Evolutionary conservation across 257 asterid genomes (phyloP).

Genomic region (Gentiana straminea): DNA sequence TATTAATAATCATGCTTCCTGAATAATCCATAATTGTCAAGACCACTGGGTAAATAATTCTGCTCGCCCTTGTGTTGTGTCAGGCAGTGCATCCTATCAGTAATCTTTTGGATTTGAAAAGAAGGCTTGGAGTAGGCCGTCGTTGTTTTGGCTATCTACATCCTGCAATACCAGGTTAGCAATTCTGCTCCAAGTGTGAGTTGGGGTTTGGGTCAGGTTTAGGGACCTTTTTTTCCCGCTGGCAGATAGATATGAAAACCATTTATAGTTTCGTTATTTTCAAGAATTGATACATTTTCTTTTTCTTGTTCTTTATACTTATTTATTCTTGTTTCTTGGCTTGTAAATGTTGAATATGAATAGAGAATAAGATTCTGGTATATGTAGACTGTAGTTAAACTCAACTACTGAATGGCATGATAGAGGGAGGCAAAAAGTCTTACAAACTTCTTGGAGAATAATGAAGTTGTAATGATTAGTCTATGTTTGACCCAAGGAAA

Average conservation of each 20-base stretch:
- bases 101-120: slow-evolving; percentile 79
- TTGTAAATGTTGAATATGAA: background rate
- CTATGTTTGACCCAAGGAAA: no score
- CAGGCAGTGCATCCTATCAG: slow-evolving; percentile 99
- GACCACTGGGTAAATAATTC: background rate
- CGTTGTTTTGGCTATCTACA: slow-evolving; percentile 94
- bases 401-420: no score
- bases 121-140: slow-evolving; percentile 89
- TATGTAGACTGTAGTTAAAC: no score
- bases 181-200: slow-evolving; percentile 3
- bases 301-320: background rate
- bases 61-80: slow-evolving; percentile 5
- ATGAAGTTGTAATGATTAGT: no score
- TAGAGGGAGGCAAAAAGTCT: no score
- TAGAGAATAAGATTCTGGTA: no score
- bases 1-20: slow-evolving; percentile 4
- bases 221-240: no score
- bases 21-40: background rate
- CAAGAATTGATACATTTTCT: background rate
- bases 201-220: no score
- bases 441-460: no score
- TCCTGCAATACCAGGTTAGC: slow-evolving; percentile 88
- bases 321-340: no score
- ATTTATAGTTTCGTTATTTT: no score
- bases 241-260: no score